phyloP scores from a whole-genome alignment of 2,329 filamentous ascomycete species.

The Coleophoma cylindrospora region DNA sequence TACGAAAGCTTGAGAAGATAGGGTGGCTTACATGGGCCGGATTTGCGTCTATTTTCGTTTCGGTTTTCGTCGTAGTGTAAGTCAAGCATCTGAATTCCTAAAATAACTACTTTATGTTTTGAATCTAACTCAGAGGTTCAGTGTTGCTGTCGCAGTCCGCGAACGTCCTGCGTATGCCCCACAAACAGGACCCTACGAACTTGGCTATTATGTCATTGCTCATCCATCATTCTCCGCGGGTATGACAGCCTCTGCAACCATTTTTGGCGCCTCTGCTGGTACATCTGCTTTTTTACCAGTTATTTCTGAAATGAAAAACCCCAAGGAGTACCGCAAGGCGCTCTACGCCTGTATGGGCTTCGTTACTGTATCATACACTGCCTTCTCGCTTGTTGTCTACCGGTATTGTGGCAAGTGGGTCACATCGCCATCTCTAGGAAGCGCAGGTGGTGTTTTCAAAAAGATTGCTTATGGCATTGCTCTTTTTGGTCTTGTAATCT shows the following conservation, averaged over 20 bases:
- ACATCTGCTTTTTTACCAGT: constrained; percentile 59
- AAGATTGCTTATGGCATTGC: constrained; percentile 56
- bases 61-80: constrained; percentile 43
- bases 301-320: constrained; percentile 59
- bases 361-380: constrained; percentile 51
- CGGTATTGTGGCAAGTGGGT: constrained; percentile 58
- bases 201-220: constrained; percentile 52
- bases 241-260: constrained; percentile 51
- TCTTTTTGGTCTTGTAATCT: constrained; percentile 45
- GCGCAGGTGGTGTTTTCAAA: constrained; percentile 53
- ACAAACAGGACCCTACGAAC: constrained; percentile 50
- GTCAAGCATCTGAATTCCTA: neutral
- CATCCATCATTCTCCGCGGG: constrained; percentile 52
- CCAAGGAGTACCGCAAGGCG: constrained; percentile 54
- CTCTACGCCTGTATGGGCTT: constrained; percentile 55
- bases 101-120: too few relatives aligned
- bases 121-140: neutral
- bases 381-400: constrained; percentile 47
- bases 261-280: constrained; percentile 54
- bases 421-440: constrained; percentile 55
- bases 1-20: constrained; percentile 55
- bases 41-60: constrained; percentile 51
- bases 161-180: constrained; percentile 57
- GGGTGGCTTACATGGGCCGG: constrained; percentile 59
- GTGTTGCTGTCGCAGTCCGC: constrained; percentile 48